Evolutionary conservation across 2,329 filamentous ascomycete genomes (phyloP).

Genomic region (Aspergillus persii): DNA sequence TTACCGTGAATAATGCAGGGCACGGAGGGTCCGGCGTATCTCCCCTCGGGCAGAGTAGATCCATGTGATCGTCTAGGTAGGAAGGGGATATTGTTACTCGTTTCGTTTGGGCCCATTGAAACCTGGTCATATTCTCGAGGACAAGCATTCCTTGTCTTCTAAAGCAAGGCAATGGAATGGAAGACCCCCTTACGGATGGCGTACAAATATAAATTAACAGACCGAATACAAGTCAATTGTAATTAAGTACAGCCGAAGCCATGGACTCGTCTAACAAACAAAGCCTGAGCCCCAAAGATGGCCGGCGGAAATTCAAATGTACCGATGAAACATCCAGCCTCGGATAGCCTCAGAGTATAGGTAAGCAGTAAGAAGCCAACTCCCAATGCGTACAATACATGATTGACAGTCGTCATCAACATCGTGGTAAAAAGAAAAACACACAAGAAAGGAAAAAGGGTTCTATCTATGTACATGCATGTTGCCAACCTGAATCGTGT

Average conservation of each 20-base stretch:
- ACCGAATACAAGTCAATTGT: background rate
- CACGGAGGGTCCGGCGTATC: too few species aligned
- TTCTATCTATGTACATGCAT: conserved; percentile 12
- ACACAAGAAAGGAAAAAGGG: conserved; percentile 1
- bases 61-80: too few species aligned
- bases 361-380: background rate
- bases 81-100: too few species aligned
- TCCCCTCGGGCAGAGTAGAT: too few species aligned
- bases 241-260: background rate
- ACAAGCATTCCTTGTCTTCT: too few species aligned
- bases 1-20: too few species aligned
- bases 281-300: background rate
- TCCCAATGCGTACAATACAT: background rate
- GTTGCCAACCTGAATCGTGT: conserved; percentile 7
- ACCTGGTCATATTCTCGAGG: too few species aligned
- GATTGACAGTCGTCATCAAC: background rate
- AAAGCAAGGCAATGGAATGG: too few species aligned
- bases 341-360: background rate
- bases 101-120: too few species aligned
- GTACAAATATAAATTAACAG: too few species aligned
- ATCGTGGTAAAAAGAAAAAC: background rate
- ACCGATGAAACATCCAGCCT: background rate
- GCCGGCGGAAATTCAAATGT: background rate
- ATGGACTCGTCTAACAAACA: background rate
- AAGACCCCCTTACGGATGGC: too few species aligned